These are phyloP conservation scores for Zymoseptoria crescenta DNA, from an alignment of 2,329 filamentous ascomycete genomes.

Conservation along the genomic window DNA sequence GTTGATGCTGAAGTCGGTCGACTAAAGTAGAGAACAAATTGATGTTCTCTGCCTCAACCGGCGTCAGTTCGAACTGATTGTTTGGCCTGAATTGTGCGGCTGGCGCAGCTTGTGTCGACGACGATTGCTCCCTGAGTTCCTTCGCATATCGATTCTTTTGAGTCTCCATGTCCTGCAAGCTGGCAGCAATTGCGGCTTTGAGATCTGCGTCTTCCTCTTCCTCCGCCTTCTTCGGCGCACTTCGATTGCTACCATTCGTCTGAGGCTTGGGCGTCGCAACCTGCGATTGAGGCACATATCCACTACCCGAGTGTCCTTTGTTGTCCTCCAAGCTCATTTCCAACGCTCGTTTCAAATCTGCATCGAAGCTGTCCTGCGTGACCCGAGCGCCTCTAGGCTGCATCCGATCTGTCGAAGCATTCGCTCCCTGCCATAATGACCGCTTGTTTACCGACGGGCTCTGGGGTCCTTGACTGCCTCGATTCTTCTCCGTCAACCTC, in stretches of 20 bases:
- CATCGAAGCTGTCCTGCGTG: slow-evolving; percentile 69
- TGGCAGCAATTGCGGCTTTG: slow-evolving; percentile 91
- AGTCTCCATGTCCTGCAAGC: slow-evolving; percentile 92
- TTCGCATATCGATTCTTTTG: slow-evolving; percentile 88
- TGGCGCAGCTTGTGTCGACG: slow-evolving; percentile 44
- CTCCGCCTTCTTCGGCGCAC: slow-evolving; percentile 31
- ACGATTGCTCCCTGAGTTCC: slow-evolving; percentile 65
- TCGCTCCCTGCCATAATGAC: slow-evolving; percentile 50
- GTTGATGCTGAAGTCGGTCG: slow-evolving; percentile 88
- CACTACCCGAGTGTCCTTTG: slow-evolving; percentile 60
- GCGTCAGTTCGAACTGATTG: slow-evolving; percentile 89
- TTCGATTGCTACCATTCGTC: slow-evolving; percentile 29
- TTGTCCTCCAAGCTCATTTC: slow-evolving; percentile 97
- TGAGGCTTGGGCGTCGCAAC: slow-evolving; percentile 13
- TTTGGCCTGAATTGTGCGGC: slow-evolving; percentile 57
- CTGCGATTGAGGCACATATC: slow-evolving; percentile 58
- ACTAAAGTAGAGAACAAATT: slow-evolving; percentile 92
- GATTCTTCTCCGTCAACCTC: slow-evolving; percentile 70
- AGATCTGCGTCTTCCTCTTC: slow-evolving; percentile 91
- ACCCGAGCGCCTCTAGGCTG: slow-evolving; percentile 82
- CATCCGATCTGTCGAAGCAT: slow-evolving; percentile 47
- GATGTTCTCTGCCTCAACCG: slow-evolving; percentile 94
- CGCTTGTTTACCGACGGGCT: slow-evolving; percentile 37
- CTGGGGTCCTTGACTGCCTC: slow-evolving; percentile 27
- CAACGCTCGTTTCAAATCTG: slow-evolving; percentile 84